Conservation (phyloP, 2,329 filamentous ascomycete genomes). For the Teratosphaeria epicoccoides region DNA sequence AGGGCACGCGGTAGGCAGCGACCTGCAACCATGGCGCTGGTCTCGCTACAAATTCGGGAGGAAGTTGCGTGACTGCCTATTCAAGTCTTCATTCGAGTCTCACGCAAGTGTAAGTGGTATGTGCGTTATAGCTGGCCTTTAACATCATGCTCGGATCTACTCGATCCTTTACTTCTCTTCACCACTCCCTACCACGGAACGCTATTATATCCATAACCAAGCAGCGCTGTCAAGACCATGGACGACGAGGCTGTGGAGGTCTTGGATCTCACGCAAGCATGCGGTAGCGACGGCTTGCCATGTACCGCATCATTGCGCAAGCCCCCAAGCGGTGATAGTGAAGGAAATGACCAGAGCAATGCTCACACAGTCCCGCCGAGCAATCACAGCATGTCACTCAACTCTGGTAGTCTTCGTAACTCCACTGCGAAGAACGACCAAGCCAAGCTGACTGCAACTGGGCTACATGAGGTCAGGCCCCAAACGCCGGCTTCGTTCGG, state of each 20-base stretch:
- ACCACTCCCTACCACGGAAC: neutral
- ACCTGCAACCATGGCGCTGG: neutral
- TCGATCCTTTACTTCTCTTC: neutral
- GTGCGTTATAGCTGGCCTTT: neutral
- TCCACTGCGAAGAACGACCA: neutral
- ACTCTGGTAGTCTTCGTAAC: neutral
- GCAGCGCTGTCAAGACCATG: neutral
- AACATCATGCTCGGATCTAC: neutral
- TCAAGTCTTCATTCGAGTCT: neutral
- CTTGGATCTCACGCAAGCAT: neutral
- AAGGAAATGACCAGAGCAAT: neutral
- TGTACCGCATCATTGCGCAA: neutral
- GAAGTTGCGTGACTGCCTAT: neutral
- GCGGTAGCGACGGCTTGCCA: neutral
- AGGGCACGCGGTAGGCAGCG: neutral
- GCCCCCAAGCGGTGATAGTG: neutral
- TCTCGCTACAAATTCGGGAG: neutral
- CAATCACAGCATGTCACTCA: neutral
- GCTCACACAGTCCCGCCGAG: neutral
- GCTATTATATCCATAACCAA: neutral
- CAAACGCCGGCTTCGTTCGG: neutral
- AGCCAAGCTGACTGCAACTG: neutral
- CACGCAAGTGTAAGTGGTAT: neutral
- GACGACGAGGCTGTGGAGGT: neutral
- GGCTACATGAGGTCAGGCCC: neutral